These are phyloP conservation scores for Trichosporon sp. DNA, from an alignment of 1,284 basidiomycete species.

Conservation along the genomic window DNA sequence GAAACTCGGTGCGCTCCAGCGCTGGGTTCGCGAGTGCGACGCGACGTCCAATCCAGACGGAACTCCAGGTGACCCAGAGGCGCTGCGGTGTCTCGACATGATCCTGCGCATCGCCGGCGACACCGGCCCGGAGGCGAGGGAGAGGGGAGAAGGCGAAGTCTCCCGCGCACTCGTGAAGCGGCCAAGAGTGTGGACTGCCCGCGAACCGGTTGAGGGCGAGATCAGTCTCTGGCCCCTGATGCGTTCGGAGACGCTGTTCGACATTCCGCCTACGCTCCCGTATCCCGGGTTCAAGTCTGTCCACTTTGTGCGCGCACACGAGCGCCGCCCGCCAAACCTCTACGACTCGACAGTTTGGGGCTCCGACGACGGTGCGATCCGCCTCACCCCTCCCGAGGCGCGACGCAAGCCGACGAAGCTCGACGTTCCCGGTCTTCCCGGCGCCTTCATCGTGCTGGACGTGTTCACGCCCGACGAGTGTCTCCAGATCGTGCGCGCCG, in stretches of 20 bases:
- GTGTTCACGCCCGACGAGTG: constrained; percentile 61
- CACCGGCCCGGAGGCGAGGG: constrained; percentile 21
- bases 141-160: constrained; percentile 33
- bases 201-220: constrained; percentile 41
- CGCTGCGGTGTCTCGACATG: constrained; percentile 60
- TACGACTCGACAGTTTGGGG: constrained; percentile 61
- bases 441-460: constrained; percentile 61
- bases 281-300: constrained; percentile 44
- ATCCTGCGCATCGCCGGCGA: constrained; percentile 60
- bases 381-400: constrained; percentile 54
- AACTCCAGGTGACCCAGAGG: constrained; percentile 50
- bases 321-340: constrained; percentile 60
- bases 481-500: constrained; percentile 58
- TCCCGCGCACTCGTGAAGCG: constrained; percentile 29
- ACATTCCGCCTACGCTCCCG: constrained; percentile 32
- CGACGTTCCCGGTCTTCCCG: constrained; percentile 58
- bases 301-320: constrained; percentile 55
- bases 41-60: constrained; percentile 57
- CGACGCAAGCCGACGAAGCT: constrained; percentile 36
- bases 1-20: constrained; percentile 64
- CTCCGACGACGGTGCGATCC: constrained; percentile 56
- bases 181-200: constrained; percentile 48
- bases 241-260: constrained; percentile 38
- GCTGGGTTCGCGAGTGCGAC: constrained; percentile 65
- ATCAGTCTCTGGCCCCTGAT: constrained; percentile 52